phyloP scores from a whole-genome alignment of 2,329 filamentous ascomycete genomes.

The Fusarium irregulare region DNA sequence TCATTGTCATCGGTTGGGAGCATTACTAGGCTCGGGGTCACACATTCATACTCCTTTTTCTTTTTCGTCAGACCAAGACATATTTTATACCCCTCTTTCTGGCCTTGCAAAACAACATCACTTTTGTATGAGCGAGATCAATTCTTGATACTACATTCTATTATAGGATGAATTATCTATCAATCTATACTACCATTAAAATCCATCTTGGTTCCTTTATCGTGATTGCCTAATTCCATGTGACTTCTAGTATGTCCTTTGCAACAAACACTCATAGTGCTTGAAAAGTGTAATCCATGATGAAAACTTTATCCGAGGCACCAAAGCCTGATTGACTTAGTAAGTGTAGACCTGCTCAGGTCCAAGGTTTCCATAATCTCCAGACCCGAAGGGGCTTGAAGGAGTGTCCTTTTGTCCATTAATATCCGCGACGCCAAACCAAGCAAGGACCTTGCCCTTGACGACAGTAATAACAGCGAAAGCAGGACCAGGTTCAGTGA shows the following conservation, averaged over 20 bases:
- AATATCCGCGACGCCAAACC: constrained; percentile 34
- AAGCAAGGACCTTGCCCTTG: constrained; percentile 32
- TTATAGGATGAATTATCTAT: not conserved
- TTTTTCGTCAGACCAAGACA: not conserved
- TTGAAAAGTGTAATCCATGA: no score
- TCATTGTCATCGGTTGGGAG: not conserved
- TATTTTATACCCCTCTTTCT: not conserved
- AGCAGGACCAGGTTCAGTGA: constrained; percentile 27
- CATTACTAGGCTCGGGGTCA: not conserved
- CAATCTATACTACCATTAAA: not conserved
- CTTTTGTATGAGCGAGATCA: not conserved
- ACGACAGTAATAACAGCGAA: constrained; percentile 35
- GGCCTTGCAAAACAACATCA: not conserved
- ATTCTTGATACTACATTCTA: not conserved
- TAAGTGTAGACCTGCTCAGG: constrained; percentile 37
- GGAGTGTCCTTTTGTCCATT: constrained; percentile 33
- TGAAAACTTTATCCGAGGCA: no score
- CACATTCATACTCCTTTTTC: not conserved
- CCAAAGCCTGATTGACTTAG: not conserved
- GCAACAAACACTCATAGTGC: no score
- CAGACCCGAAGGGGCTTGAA: constrained; percentile 29
- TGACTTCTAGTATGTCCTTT: not conserved
- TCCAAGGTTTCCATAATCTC: constrained; percentile 25
- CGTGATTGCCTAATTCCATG: not conserved
- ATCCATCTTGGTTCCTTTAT: not conserved